Evolutionary conservation across 331 rosid species (phyloP).

Genomic region (Pyracantha coccinea): DNA sequence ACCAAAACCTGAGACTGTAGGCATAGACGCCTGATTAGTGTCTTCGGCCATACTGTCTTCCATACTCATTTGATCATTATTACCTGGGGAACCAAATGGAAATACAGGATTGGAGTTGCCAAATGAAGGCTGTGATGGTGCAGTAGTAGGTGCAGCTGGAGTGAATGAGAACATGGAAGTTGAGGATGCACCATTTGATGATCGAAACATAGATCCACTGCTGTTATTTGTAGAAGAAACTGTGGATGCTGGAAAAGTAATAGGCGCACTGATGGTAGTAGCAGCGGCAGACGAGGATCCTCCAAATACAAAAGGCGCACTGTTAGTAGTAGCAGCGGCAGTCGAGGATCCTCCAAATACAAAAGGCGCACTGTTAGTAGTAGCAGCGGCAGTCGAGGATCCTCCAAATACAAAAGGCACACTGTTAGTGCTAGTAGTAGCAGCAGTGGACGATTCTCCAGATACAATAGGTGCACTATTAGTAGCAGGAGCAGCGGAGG

Average conservation of each 20-base stretch:
- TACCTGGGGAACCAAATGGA: conserved; percentile 29
- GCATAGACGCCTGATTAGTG: conserved; percentile 35
- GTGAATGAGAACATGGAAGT: conserved; percentile 49
- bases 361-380: conserved; percentile 22
- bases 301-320: conserved; percentile 1
- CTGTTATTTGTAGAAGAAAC: conserved; percentile 19
- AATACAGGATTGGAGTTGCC: conserved; percentile 34
- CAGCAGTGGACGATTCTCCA: not conserved
- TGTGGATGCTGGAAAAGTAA: conserved; percentile 23
- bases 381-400: not conserved
- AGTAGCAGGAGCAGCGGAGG: not conserved
- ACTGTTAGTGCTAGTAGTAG: conserved; percentile 7
- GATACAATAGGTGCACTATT: conserved; percentile 5
- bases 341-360: conserved; percentile 23
- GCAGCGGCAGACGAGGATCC: not conserved
- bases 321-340: conserved; percentile 1
- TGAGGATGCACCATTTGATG: conserved; percentile 43
- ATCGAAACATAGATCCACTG: conserved; percentile 36
- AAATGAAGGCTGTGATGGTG: conserved; percentile 54
- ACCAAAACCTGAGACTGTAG: conserved; percentile 35
- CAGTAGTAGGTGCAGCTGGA: conserved; percentile 29
- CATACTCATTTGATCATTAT: conserved; percentile 66
- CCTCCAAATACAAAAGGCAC: not conserved
- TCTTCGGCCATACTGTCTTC: conserved; percentile 97
- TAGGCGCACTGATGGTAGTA: not conserved